Conservation (phyloP, 306 rosid species). For the Senna tora region DNA sequence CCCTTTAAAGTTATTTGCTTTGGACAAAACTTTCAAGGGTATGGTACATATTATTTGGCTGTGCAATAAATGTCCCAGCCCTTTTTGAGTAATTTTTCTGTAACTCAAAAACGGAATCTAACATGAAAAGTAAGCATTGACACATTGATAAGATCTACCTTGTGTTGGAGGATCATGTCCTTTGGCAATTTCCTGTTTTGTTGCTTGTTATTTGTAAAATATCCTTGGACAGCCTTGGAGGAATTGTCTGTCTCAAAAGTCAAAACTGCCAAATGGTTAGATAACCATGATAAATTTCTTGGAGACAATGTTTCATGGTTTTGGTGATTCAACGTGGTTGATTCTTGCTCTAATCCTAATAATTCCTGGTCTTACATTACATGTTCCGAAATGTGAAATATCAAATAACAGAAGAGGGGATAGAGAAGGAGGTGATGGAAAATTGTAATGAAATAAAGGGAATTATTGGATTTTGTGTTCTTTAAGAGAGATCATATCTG, state of each 20-base stretch:
- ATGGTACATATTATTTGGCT: constrained; percentile 39
- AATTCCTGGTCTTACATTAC: no score
- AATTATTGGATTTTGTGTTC: no score
- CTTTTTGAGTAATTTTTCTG: constrained; percentile 25
- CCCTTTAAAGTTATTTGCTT: constrained; percentile 34
- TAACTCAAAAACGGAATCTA: constrained; percentile 4
- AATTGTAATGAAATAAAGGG: no score
- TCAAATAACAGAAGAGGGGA: no score
- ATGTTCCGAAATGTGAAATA: no score
- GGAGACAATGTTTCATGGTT: no score
- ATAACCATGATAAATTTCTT: no score
- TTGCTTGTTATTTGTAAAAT: constrained; percentile 14
- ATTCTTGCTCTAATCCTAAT: no score
- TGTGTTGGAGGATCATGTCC: constrained; percentile 13
- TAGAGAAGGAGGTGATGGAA: no score
- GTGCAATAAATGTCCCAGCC: constrained; percentile 34
- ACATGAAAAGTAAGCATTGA: constrained; percentile 4
- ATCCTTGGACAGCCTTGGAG: background rate
- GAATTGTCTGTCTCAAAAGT: background rate
- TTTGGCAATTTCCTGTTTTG: background rate
- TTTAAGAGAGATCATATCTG: no score
- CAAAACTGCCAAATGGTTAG: no score
- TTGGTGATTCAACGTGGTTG: no score
- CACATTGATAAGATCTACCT: constrained; percentile 23
- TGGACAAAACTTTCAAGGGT: constrained; percentile 35